Percentiles rank a stretch among this genome's conserved stretches.
These are phyloP conservation scores for Fusarium tupiense DNA, from an alignment of 2,329 filamentous ascomycete genomes.

Conservation along the genomic window DNA sequence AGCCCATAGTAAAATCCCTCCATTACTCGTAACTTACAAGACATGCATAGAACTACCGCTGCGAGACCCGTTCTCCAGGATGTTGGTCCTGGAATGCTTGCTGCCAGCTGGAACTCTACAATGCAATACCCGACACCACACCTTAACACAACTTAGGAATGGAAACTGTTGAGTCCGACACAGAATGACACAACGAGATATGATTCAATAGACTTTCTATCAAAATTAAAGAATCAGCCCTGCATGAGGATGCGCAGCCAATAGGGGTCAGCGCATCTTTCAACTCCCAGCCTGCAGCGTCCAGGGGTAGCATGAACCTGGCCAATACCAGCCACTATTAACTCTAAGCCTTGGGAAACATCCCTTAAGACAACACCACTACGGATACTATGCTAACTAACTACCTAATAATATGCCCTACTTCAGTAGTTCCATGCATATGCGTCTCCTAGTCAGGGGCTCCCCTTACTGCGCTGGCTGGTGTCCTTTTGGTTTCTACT, in stretches of 20 bases:
- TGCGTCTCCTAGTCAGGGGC: conserved; percentile 33
- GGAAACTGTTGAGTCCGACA: background rate
- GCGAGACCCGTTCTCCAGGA: conserved; percentile 17
- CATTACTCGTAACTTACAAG: conserved; percentile 3
- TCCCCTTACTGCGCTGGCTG: background rate
- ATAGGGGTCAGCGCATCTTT: background rate
- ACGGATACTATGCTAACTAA: background rate
- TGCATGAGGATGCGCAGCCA: background rate
- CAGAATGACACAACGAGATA: conserved; percentile 3
- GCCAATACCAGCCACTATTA: background rate
- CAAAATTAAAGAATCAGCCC: conserved; percentile 1
- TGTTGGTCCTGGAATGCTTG: conserved; percentile 24
- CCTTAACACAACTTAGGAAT: conserved; percentile 24
- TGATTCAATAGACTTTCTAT: background rate
- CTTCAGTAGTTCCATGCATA: conserved; percentile 19
- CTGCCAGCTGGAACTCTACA: background rate
- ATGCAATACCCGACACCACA: conserved; percentile 8
- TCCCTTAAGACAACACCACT: conserved; percentile 11
- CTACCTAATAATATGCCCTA: conserved; percentile 11
- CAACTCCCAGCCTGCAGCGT: conserved; percentile 19
- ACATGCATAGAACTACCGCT: conserved; percentile 5
- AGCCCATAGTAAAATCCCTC: background rate
- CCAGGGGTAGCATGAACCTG: conserved; percentile 26
- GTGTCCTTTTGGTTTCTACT: background rate
- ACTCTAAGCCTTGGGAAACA: conserved; percentile 1